Evolutionary conservation across 257 asterid species (phyloP).

Genomic region (Gentiana macrophylla): DNA sequence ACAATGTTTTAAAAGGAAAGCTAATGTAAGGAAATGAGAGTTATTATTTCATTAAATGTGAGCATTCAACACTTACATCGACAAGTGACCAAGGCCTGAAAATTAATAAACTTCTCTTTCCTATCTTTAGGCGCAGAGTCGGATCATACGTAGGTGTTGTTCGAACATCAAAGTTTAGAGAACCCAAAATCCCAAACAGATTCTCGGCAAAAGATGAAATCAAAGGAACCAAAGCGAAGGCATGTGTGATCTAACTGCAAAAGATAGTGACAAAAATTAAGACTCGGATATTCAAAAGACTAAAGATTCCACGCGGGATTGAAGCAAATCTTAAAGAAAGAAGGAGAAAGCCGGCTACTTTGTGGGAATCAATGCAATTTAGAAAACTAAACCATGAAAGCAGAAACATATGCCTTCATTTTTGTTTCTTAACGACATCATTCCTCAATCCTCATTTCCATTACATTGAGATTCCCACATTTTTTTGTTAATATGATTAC

Average conservation of each 20-base stretch:
- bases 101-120: conserved; percentile 33
- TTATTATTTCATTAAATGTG: background rate
- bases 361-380: too few relatives aligned
- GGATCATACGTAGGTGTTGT: conserved; percentile 11
- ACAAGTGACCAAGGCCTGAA: conserved; percentile 24
- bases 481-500: too few relatives aligned
- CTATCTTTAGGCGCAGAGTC: conserved; percentile 22
- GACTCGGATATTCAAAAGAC: too few relatives aligned
- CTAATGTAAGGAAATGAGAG: background rate
- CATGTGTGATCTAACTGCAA: conserved; percentile 36
- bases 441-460: too few relatives aligned
- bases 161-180: conserved; percentile 22
- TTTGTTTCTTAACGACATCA: too few relatives aligned
- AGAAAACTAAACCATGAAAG: too few relatives aligned
- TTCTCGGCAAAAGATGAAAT: conserved; percentile 29
- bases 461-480: too few relatives aligned
- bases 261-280: background rate
- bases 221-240: conserved; percentile 31
- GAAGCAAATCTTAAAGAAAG: too few relatives aligned
- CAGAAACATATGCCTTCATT: too few relatives aligned
- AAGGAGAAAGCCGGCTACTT: too few relatives aligned
- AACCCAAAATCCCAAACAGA: conserved; percentile 25
- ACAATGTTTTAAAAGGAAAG: background rate
- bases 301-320: too few relatives aligned
- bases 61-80: conserved; percentile 17